These are phyloP conservation scores for Puccinia triticina DNA, from an alignment of 1,284 basidiomycete species.

Conservation along the genomic window DNA sequence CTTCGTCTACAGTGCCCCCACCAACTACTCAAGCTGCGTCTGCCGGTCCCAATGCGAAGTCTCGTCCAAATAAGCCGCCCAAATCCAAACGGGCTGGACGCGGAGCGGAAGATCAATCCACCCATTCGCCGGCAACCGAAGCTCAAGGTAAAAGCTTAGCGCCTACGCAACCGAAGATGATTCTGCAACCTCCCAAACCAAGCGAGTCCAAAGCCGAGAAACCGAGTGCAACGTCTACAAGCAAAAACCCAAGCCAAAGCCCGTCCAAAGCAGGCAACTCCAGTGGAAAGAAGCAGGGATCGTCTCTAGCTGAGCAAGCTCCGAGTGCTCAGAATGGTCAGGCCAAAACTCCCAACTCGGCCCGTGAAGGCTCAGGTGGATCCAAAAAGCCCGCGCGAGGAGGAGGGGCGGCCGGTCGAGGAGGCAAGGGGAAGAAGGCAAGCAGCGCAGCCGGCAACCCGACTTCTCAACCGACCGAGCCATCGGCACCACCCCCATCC, in stretches of 20 bases:
- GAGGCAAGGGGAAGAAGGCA: background rate
- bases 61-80: slow-evolving; percentile 13
- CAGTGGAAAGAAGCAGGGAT: background rate
- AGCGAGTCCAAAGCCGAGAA: background rate
- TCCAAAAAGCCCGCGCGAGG: background rate
- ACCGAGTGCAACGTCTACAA: background rate
- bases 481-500: background rate
- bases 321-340: background rate
- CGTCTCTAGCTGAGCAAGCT: background rate
- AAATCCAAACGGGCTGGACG: slow-evolving; percentile 12
- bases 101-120: background rate
- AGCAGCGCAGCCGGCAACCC: background rate
- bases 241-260: background rate
- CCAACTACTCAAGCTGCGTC: background rate
- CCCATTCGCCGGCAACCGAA: slow-evolving; percentile 2
- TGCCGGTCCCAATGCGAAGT: background rate
- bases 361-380: background rate
- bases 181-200: background rate
- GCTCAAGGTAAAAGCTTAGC: background rate
- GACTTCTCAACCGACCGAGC: slow-evolving; percentile 6
- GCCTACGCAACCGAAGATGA: background rate
- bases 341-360: background rate
- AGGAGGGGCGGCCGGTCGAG: slow-evolving; percentile 12
- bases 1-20: background rate
- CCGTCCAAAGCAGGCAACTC: background rate